Evolutionary conservation across 2,329 filamentous ascomycete genomes (phyloP), one percentile per base, ranked within the genome.

Genomic region (Ophiostoma sp.): DNA sequence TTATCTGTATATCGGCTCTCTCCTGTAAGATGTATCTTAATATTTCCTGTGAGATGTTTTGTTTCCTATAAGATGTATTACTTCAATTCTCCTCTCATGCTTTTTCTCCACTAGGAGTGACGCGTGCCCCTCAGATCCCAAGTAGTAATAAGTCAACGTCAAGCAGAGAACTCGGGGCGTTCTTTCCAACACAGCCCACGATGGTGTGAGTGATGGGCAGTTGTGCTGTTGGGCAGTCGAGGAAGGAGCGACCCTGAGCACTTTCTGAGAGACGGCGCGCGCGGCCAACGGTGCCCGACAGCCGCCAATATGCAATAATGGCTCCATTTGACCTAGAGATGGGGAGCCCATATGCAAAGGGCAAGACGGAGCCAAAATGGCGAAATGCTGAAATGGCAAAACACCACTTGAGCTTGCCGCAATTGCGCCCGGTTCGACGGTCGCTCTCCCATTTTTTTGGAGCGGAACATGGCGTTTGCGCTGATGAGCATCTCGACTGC

Each of bases 311-410:
- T n/a, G 47, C n/a, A 41, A 40, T 49, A 42, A 49, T 40, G 49
- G 42, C 16, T n/a, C n/a, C 66, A 65, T 18, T 36, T 27, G 14
- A 42, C 42, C 16, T 60, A 18, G 36, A 36, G 18, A 52, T 42
- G 5, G n/a, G 42, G 9, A 49, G 11, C 27, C 18, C 12, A 38
- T 27, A 52, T 27, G 66, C 41, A 44, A 62, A 58, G 41, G 27
- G 49, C 36, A 42, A 66, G 45, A 45, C 18, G 6, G 36, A 45
- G 40, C 12, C 64, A 41, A 12, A 7, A 18, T 36, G 40, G 60
- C 40, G 58, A 62, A 41, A 62, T 66, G 55, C 8, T 38, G n/a
- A 58, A 64, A 69, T 69, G 68, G 65, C 65, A 60, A 69, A 64
- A 68, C 45, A 42, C 27, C 38, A n/a, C 45, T 49, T 27, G 41